Conservation (phyloP, 257 asterid genomes). For the Nicotiana knightiana region DNA sequence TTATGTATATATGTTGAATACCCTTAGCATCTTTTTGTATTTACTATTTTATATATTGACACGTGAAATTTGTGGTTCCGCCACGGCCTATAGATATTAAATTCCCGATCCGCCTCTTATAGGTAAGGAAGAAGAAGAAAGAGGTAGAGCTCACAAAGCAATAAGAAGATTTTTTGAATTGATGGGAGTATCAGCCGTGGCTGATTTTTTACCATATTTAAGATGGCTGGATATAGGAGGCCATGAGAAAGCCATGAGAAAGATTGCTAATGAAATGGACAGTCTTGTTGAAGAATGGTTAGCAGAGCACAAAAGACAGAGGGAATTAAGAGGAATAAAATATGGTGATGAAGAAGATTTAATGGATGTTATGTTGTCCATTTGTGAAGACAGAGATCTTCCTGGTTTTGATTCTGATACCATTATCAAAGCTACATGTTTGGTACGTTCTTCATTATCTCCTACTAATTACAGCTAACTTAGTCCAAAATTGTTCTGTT, state of each 20-base stretch:
- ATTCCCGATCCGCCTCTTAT: neutral
- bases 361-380: constrained; percentile 23
- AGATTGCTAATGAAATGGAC: constrained; percentile 15
- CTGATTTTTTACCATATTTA: constrained; percentile 22
- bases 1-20: too few relatives aligned
- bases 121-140: neutral
- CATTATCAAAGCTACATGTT: constrained; percentile 25
- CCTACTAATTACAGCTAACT: neutral
- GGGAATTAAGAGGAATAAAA: neutral
- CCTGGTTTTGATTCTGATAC: constrained; percentile 22
- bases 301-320: constrained; percentile 17
- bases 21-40: too few relatives aligned
- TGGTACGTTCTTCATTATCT: constrained; percentile 7
- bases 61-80: too few relatives aligned
- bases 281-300: constrained; percentile 21
- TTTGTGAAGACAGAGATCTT: neutral
- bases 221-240: constrained; percentile 31
- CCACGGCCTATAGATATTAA: neutral
- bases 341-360: constrained; percentile 12
- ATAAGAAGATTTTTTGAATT: constrained; percentile 14
- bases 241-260: constrained; percentile 23
- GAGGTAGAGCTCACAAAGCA: neutral
- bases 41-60: too few relatives aligned
- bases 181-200: constrained; percentile 8
- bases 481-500: too few relatives aligned